Evolutionary conservation across 352 stramenopile genomes (phyloP).

Genomic region (Plasmopara viticola): DNA sequence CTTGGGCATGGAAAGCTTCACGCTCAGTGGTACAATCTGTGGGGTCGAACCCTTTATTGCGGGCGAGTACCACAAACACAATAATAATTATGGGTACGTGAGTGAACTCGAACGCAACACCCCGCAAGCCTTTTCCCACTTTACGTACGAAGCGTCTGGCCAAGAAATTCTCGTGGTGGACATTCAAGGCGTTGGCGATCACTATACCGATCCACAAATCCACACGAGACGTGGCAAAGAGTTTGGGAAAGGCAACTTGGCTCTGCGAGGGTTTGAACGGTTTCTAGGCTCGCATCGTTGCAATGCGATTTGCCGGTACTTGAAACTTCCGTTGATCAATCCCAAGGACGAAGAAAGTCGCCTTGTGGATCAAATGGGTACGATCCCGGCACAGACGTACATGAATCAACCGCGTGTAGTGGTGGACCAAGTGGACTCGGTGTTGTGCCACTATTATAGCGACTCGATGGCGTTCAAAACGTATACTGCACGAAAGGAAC

Average conservation of each 20-base stretch:
- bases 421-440: conserved; percentile 52
- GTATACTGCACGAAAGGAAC: conserved; percentile 43
- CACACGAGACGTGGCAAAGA: conserved; percentile 74
- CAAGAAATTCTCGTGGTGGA: conserved; percentile 91
- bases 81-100: conserved; percentile 81
- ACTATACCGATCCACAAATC: conserved; percentile 95
- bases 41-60: conserved; percentile 74
- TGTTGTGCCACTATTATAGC: conserved; percentile 69
- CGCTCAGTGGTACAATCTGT: conserved; percentile 62
- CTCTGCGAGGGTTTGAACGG: conserved; percentile 57
- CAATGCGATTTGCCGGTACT: conserved; percentile 76
- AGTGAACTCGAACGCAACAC: conserved; percentile 77
- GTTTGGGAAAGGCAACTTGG: conserved; percentile 79
- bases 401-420: conserved; percentile 57
- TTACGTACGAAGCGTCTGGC: conserved; percentile 89
- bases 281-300: conserved; percentile 75
- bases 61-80: conserved; percentile 80
- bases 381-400: conserved; percentile 58
- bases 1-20: conserved; percentile 32
- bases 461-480: conserved; percentile 65
- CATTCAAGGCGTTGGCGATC: conserved; percentile 92
- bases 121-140: conserved; percentile 87
- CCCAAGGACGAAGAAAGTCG: conserved; percentile 40
- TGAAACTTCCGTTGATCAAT: conserved; percentile 68
- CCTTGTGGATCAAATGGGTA: conserved; percentile 44